phyloP scores from a whole-genome alignment of 306 rosid genomes.

The Gleditsia sinensis region DNA sequence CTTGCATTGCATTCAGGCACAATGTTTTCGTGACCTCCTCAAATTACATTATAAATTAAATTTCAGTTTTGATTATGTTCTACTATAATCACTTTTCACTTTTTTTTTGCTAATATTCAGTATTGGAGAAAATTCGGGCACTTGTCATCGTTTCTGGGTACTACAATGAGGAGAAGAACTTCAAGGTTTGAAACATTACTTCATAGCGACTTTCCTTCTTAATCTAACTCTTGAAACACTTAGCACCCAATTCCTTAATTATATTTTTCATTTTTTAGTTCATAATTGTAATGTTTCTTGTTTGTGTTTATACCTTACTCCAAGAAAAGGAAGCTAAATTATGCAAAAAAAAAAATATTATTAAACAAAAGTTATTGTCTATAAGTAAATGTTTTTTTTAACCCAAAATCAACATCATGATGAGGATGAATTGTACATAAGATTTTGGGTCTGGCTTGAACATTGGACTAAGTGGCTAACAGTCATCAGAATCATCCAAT shows the following conservation, averaged over 20 bases:
- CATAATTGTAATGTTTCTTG: not conserved
- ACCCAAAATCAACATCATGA: no score
- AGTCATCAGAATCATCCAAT: no score
- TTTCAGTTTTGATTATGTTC: not conserved
- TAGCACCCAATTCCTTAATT: not conserved
- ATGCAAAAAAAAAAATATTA: slow-evolving; percentile 7
- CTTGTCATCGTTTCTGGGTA: slow-evolving; percentile 76
- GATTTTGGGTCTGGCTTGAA: not conserved
- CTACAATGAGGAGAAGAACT: slow-evolving; percentile 58
- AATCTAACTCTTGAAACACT: not conserved
- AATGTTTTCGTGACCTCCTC: not conserved
- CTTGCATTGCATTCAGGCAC: not conserved
- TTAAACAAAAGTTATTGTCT: not conserved
- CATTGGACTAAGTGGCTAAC: not conserved
- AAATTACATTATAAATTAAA: not conserved
- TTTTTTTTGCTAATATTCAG: slow-evolving; percentile 42
- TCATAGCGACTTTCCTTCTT: not conserved
- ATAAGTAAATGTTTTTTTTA: no score
- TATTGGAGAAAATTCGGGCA: slow-evolving; percentile 62
- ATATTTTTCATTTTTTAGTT: no score
- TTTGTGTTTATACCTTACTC: not conserved
- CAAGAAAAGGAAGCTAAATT: slow-evolving; percentile 2
- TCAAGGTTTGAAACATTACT: slow-evolving; percentile 61
- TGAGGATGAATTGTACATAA: not conserved
- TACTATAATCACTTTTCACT: not conserved